Evolutionary conservation across 352 stramenopile genomes (phyloP).

Genomic region (Pythium chondricola): DNA sequence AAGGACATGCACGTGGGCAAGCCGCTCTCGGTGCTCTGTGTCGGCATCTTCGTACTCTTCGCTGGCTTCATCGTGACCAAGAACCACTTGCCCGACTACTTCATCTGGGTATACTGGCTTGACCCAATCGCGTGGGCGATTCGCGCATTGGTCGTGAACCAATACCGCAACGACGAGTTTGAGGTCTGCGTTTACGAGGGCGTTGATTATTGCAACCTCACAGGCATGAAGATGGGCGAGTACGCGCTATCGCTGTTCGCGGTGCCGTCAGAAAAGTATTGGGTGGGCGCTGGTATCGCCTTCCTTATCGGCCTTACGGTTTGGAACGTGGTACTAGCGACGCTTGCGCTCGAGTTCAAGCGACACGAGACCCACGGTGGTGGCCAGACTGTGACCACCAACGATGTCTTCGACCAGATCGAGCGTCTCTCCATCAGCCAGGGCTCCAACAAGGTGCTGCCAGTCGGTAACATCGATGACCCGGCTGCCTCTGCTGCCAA

Average conservation of each 20-base stretch:
- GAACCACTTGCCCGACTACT: slow-evolving; percentile 37
- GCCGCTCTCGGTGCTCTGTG: slow-evolving; percentile 30
- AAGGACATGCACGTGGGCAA: slow-evolving; percentile 37
- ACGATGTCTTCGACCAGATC: slow-evolving; percentile 14
- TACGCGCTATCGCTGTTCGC: slow-evolving; percentile 29
- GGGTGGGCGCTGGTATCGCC: slow-evolving; percentile 12
- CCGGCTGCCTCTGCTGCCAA: neutral
- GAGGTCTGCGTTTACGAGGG: slow-evolving; percentile 25
- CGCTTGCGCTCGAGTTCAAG: slow-evolving; percentile 19
- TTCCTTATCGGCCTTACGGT: slow-evolving; percentile 9
- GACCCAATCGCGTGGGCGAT: slow-evolving; percentile 44
- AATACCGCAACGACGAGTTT: slow-evolving; percentile 31
- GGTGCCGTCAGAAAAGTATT: slow-evolving; percentile 19
- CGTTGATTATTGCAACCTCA: slow-evolving; percentile 30
- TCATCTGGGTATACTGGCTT: slow-evolving; percentile 60
- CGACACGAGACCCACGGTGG: slow-evolving; percentile 13
- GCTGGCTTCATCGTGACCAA: slow-evolving; percentile 49
- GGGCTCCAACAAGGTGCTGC: slow-evolving; percentile 7
- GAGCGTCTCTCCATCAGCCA: slow-evolving; percentile 7
- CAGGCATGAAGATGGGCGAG: slow-evolving; percentile 24
- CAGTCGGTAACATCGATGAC: neutral
- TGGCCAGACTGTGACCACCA: slow-evolving; percentile 11
- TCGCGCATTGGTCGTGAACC: slow-evolving; percentile 29
- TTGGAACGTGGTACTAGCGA: slow-evolving; percentile 8
- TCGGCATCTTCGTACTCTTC: slow-evolving; percentile 50